Evolutionary conservation across 208 protist genomes (phyloP).

Genomic region (Trypanosoma brucei): DNA sequence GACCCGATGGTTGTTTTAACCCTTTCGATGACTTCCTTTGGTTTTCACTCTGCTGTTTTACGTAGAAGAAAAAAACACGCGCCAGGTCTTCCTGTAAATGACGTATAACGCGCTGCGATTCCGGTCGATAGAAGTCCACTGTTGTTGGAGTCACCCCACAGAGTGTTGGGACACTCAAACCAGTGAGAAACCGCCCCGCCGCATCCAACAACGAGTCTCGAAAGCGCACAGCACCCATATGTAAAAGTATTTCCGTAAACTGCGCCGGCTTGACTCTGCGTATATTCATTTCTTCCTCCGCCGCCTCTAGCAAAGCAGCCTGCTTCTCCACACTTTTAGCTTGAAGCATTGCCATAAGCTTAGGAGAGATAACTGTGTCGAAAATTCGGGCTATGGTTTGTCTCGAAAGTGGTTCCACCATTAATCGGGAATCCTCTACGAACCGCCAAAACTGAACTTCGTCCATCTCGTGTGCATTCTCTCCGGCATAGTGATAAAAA

Average conservation of each 20-base stretch:
- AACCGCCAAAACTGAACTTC: slow-evolving; percentile 84
- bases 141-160: slow-evolving; percentile 17
- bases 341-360: slow-evolving; percentile 44
- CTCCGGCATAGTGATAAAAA: slow-evolving; percentile 70
- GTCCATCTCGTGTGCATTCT: slow-evolving; percentile 43
- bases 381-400: slow-evolving; percentile 45
- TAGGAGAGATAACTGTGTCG: slow-evolving; percentile 71
- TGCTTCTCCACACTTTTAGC: slow-evolving; percentile 35
- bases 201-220: slow-evolving; percentile 41
- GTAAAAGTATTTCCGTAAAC: slow-evolving; percentile 75
- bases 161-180: slow-evolving; percentile 27
- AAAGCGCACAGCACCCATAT: slow-evolving; percentile 38
- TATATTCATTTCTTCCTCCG: slow-evolving; percentile 77
- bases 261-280: slow-evolving; percentile 53
- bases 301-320: slow-evolving; percentile 35
- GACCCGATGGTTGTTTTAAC: slow-evolving; percentile 51
- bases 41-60: slow-evolving; percentile 51
- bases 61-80: slow-evolving; percentile 80
- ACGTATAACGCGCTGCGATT: slow-evolving; percentile 50
- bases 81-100: slow-evolving; percentile 72
- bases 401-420: slow-evolving; percentile 29
- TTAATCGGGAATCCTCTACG: slow-evolving; percentile 28
- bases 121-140: slow-evolving; percentile 30
- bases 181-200: slow-evolving; percentile 38
- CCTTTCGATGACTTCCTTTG: slow-evolving; percentile 26